Evolutionary conservation across 257 asterid genomes (phyloP), one percentile per base, ranked within the genome.

Genomic region (Thymus quinquecostatus): DNA sequence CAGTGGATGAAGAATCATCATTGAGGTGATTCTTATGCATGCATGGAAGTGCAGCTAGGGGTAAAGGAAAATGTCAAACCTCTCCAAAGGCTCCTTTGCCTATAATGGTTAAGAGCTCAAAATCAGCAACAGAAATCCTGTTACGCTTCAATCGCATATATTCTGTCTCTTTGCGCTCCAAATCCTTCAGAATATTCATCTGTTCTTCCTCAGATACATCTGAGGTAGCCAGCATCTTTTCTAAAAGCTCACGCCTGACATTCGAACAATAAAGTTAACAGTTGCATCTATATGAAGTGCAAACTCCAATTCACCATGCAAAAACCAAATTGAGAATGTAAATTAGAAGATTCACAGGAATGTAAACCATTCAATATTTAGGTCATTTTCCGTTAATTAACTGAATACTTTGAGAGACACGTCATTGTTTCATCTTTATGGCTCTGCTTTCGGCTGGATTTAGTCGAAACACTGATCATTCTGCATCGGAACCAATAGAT

Each of bases 61-160:
- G 7, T 60, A 36, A n/a, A 6, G 38, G 2, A 33, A 58, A 13
- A 1, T 5, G 2, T 33, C 6, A 60, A 81, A 92, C 98, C 98
- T 92, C 98, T 76, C 96, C 98, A 69, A 89, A 92, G 64, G 96
- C 96, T 60, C 98, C 96, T 85, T 91, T 85, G 30, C 97, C 97
- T 3, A 91, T 91, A 41, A 89, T 85, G 33, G 86, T 77, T 50
- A 92, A 74, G 62, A 89, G 86, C 77, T 89, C 94, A 76, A 92
- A 92, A 79, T 92, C 94, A 66, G 84, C 85, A 41, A 88, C 98
- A 34, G 90, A 84, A 79, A 88, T 85, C 81, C 83, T 89, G 75
- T 86, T 82, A 75, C 98, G 80, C 77, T 84, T 89, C 67, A 92
- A 85, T 5, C 96, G 88, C 85, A 92, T 92, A 73, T 81, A 89